Base-by-base conservation (phyloP, 352 stramenopile genomes). In the Phytophthora brassicae region DNA sequence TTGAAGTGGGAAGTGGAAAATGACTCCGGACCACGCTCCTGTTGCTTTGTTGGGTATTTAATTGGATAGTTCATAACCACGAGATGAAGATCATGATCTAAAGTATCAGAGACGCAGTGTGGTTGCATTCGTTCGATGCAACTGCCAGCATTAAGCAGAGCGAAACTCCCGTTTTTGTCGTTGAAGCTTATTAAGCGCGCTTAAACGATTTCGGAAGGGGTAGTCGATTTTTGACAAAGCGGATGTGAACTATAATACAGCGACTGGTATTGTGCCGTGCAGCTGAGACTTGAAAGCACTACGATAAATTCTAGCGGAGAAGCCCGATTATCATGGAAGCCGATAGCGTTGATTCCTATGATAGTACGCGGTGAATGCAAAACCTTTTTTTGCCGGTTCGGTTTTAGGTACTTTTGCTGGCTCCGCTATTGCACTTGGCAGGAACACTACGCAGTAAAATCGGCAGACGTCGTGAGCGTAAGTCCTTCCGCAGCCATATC, bases 401-500 rank as follows among this genome's bases (percentile, higher is more conserved):
- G 19, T 49, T 49, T n/a, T n/a, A n/a, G n/a, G n/a, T n/a, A n/a
- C n/a, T n/a, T n/a, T n/a, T n/a, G n/a, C n/a, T n/a, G 26, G 26
- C 26, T 31, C 26, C 26, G 26, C 26, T 31, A 31, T 8, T 31
- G 26, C 26, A 31, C 26, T 31, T 31, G 26, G 26, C 26, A 9
- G 4, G 26, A 8, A 22, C 16, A 3, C 31, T 62, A 81, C 8
- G 60, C 47, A 3, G 45, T 46, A 48, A 90, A 89, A 12, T 80
- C 64, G 16, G 45, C 66, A 3, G 80, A 85, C 12, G 74, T 84
- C n/a, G 73, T 87, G 22, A 92, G 77, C 19, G 72, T 86, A 8
- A 92, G 44, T 0, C 82, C 82, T 61, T 79, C 75, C 16, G 73
- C 67, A 3, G 59, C 66, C 82, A 92, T 92, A 51, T 90, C 76